A percentile compares a stretch with the other conserved stretches of the same genome.
phyloP scores from a whole-genome alignment of 2,329 filamentous ascomycete genomes.

The Pseudocercospora fijiensis region DNA sequence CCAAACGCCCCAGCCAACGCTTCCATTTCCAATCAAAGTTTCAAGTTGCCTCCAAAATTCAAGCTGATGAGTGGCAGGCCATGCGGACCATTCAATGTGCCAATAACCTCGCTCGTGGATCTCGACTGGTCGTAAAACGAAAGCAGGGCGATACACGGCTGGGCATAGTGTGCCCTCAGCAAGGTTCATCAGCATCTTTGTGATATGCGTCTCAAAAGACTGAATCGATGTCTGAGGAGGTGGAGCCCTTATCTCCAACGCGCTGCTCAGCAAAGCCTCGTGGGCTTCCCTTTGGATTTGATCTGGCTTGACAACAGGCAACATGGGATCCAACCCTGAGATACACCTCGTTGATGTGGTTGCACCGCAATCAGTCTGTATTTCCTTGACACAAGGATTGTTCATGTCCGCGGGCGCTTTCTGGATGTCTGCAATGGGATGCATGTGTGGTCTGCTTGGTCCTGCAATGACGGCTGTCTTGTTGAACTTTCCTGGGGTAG shows the following conservation, averaged over 20 bases:
- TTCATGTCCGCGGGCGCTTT: not conserved
- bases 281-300: not conserved
- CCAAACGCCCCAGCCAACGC: constrained; percentile 67
- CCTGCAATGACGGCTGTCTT: not conserved
- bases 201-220: constrained; percentile 35
- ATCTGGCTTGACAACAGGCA: not conserved
- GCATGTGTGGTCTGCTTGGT: not conserved
- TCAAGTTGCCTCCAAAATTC: constrained; percentile 63
- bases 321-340: not conserved
- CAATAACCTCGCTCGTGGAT: constrained; percentile 76
- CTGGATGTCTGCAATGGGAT: not conserved
- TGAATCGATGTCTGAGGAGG: constrained; percentile 25
- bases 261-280: constrained; percentile 6
- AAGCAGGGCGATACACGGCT: constrained; percentile 37
- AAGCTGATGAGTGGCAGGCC: constrained; percentile 52
- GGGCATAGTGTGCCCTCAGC: constrained; percentile 31
- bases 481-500: not conserved
- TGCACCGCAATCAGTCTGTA: not conserved
- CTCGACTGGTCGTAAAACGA: constrained; percentile 50
- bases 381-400: not conserved
- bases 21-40: constrained; percentile 59
- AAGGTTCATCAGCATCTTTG: constrained; percentile 34
- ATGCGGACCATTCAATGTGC: constrained; percentile 60
- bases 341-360: not conserved
- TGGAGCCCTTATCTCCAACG: constrained; percentile 27